Evolutionary conservation across 495 filamentous ascomycete genomes (phyloP).

Genomic region (Aspergillus affinis): DNA sequence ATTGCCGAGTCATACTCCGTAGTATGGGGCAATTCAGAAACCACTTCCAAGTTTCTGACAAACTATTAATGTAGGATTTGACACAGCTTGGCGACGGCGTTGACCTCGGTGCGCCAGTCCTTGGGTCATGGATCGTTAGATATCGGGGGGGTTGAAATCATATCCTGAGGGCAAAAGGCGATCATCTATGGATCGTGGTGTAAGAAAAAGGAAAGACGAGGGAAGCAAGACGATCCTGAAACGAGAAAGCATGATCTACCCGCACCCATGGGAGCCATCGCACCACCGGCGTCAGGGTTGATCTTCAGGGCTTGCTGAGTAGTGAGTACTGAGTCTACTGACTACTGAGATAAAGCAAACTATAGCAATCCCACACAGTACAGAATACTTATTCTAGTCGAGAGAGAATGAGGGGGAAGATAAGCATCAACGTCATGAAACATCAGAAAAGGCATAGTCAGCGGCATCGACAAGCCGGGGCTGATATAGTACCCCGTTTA

Average conservation of each 20-base stretch:
- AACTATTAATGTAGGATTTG: no score
- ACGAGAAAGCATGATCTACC: background rate
- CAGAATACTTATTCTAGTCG: background rate
- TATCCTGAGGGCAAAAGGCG: background rate
- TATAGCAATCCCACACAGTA: background rate
- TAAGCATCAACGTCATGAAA: background rate
- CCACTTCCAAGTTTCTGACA: no score
- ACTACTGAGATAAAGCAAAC: no score
- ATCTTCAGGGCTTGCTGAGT: background rate
- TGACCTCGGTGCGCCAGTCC: background rate
- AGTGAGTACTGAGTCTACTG: no score
- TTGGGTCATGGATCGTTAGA: constrained; percentile 13
- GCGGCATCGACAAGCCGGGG: no score
- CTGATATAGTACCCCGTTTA: background rate
- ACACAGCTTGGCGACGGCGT: no score
- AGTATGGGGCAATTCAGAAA: no score
- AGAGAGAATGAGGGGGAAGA: background rate
- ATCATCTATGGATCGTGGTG: background rate
- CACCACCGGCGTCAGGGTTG: background rate
- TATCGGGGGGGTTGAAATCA: background rate
- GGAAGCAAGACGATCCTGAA: background rate
- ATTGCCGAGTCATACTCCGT: no score
- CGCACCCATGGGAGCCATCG: background rate
- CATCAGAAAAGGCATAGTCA: background rate
- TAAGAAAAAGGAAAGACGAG: background rate